Base-by-base conservation (phyloP, 148 eudicot genomes). In the Chenopodium album region DNA sequence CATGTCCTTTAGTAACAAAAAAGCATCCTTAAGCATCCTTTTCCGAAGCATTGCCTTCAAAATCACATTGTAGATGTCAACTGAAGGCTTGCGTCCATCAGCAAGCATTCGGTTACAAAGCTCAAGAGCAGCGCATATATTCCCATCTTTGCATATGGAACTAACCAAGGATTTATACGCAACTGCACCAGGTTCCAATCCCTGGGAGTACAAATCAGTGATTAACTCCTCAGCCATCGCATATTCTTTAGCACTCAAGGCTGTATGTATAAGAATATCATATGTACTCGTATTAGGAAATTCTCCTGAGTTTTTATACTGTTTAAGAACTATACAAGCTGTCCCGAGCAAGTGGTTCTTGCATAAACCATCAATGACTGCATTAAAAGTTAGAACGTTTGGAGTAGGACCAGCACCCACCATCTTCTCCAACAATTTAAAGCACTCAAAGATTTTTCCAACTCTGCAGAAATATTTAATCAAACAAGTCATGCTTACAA, bases 221-320 rank as follows among this genome's bases (percentile, higher is more conserved):
- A 72, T 74, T 22, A 90, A 75, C 28, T 87, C 70, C 63, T 66
- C 63, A 77, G 81, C 86, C 75, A 87, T 76, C 56, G 64, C 62
- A 75, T 82, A 73, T 44, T 88, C 86, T 73, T 82, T 80, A 63
- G 83, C 85, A 78, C 72, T 78, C 70, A 80, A 65, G 73, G 88
- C 86, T 50, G 93, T 87, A 52, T 81, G 76, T 46, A 88, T 75
- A 74, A 92, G 89, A 81, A 88, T 90, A 78, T 89, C 86, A 83
- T 89, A 90, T 6, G 93, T 87, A 29, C 60, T 71, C 29, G 76
- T 65, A 82, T 92, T 83, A 7, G 92, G 92, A 31, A 76, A 79
- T 60, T 83, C 26, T 54, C 90, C 89, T 48, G 60, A 82, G 48
- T 73, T 74, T 73, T 82, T 87, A 48, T 89, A 81, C 73, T 85